phyloP scores from a whole-genome alignment of 805 yeast genomes.

The Spathaspora hagerdaliae region DNA sequence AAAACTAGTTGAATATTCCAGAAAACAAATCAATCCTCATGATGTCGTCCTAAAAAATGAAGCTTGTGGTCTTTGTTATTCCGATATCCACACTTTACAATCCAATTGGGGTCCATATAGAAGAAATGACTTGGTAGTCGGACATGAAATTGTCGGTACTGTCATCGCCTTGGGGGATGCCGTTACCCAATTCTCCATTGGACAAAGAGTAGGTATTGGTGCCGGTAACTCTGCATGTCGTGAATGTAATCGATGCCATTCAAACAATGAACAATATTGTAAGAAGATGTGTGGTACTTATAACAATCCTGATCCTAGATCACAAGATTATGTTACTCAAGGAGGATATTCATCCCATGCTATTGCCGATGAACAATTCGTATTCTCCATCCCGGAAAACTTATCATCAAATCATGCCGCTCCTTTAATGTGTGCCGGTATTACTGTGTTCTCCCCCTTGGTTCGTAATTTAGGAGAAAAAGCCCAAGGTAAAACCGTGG shows the following conservation, averaged over 20 bases:
- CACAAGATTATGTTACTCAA: conserved; percentile 28
- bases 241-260: conserved; percentile 53
- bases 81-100: conserved; percentile 53
- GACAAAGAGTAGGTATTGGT: conserved; percentile 80
- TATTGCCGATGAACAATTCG: conserved; percentile 40
- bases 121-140: conserved; percentile 42
- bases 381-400: conserved; percentile 46
- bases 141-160: conserved; percentile 65
- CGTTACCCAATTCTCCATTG: conserved; percentile 50
- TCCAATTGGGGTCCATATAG: conserved; percentile 48
- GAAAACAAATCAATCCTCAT: conserved; percentile 21
- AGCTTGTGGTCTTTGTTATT: conserved; percentile 64
- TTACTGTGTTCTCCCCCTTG: conserved; percentile 51
- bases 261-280: conserved; percentile 48
- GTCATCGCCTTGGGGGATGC: conserved; percentile 58
- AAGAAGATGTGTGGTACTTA: conserved; percentile 47
- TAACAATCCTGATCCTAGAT: conserved; percentile 32
- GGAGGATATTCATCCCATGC: conserved; percentile 53
- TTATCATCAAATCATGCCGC: conserved; percentile 42
- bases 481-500: conserved; percentile 41
- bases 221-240: conserved; percentile 63
- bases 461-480: conserved; percentile 34
- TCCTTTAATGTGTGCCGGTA: conserved; percentile 55
- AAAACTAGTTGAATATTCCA: conserved; percentile 24
- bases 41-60: conserved; percentile 58